These are phyloP conservation scores for Rubroboletus satanas DNA, from an alignment of 768 basidiomycete species.

Conservation along the genomic window DNA sequence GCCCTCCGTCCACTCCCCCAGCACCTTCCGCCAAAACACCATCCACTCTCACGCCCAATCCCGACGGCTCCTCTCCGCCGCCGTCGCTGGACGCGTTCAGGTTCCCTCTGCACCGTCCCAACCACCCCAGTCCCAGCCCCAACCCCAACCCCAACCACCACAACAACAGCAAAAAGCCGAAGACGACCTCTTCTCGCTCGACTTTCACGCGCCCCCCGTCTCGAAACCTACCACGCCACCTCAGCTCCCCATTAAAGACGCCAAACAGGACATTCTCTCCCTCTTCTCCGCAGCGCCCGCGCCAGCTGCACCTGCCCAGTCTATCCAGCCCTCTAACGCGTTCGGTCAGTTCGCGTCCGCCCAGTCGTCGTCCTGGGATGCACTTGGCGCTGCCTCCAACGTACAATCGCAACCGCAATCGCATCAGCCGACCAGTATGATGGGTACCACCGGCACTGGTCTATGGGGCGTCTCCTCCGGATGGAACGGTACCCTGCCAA, in stretches of 20 bases:
- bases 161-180: slow-evolving; percentile 28
- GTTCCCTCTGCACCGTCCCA: not conserved
- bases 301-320: slow-evolving; percentile 25
- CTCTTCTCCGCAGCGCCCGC: slow-evolving; percentile 57
- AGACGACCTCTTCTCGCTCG: slow-evolving; percentile 78
- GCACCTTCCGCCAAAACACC: slow-evolving; percentile 21
- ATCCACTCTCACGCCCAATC: slow-evolving; percentile 19
- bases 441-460: slow-evolving; percentile 50
- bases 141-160: not conserved
- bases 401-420: not conserved
- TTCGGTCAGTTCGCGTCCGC: slow-evolving; percentile 37
- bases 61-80: slow-evolving; percentile 26
- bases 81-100: slow-evolving; percentile 38
- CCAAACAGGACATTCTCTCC: slow-evolving; percentile 83
- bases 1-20: slow-evolving; percentile 24
- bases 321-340: slow-evolving; percentile 22
- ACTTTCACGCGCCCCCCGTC: slow-evolving; percentile 65
- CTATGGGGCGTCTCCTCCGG: slow-evolving; percentile 68
- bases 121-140: not conserved
- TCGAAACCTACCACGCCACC: slow-evolving; percentile 20
- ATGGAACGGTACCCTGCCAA: slow-evolving; percentile 43
- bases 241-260: slow-evolving; percentile 55
- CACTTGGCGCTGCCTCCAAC: slow-evolving; percentile 3
- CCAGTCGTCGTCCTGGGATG: slow-evolving; percentile 27
- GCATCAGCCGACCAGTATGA: slow-evolving; percentile 46